A percentile compares a stretch with the other conserved stretches of the same genome.
These are phyloP conservation scores for Globisporangium viniferum DNA, from an alignment of 352 stramenopile species.

Conservation along the genomic window DNA sequence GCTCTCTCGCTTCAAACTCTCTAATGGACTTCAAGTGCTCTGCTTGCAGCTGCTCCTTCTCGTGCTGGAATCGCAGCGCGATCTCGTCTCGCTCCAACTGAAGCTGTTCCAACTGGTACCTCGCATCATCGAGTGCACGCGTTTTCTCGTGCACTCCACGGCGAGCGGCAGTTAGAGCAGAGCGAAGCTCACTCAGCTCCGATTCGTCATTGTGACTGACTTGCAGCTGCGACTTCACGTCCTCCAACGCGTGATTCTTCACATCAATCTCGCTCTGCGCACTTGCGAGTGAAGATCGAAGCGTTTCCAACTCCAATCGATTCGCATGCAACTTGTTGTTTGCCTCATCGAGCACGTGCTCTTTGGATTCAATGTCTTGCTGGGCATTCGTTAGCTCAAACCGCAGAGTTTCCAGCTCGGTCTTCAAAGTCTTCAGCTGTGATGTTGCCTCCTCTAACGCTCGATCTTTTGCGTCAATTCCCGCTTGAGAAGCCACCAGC, in stretches of 20 bases:
- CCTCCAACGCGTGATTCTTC: not conserved
- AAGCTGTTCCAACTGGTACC: slow-evolving; percentile 4
- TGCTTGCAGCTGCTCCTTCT: slow-evolving; percentile 27
- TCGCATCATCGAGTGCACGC: slow-evolving; percentile 1
- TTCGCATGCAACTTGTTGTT: slow-evolving; percentile 6
- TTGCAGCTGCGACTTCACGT: slow-evolving; percentile 5
- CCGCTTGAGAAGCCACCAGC: not conserved
- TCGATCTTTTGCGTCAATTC: slow-evolving; percentile 7
- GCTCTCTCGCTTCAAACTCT: slow-evolving; percentile 16
- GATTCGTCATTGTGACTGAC: slow-evolving; percentile 2
- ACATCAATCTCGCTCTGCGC: slow-evolving; percentile 7
- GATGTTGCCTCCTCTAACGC: slow-evolving; percentile 1
- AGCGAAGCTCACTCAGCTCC: slow-evolving; percentile 9
- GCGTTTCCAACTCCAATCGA: slow-evolving; percentile 4
- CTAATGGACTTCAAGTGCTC: slow-evolving; percentile 12
- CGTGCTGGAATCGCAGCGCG: slow-evolving; percentile 4
- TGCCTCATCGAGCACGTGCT: slow-evolving; percentile 2
- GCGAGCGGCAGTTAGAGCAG: not conserved
- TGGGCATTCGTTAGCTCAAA: slow-evolving; percentile 3
- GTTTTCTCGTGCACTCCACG: slow-evolving; percentile 6
- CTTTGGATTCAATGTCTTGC: slow-evolving; percentile 5
- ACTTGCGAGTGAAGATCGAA: slow-evolving; percentile 7
- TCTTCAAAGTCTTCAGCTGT: slow-evolving; percentile 7
- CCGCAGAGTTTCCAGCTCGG: slow-evolving; percentile 8
- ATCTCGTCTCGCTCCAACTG: slow-evolving; percentile 17